A percentile compares a stretch with the other conserved stretches of the same genome.
These are phyloP conservation scores for Emergomyces orientalis DNA, from an alignment of 2,329 filamentous ascomycete species.

Conservation along the genomic window DNA sequence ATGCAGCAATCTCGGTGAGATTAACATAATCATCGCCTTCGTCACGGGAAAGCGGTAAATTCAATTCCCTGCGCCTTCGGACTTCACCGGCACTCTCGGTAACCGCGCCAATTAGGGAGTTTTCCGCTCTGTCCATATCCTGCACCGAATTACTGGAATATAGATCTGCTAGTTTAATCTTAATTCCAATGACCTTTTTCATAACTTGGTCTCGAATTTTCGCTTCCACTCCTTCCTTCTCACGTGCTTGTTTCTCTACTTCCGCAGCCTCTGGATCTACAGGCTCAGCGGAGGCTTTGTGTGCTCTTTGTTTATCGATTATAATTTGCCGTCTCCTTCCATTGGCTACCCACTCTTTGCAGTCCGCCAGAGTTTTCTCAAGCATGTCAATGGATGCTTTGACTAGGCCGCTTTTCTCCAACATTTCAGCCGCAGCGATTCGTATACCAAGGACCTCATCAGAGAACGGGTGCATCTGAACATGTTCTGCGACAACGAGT, in stretches of 20 bases:
- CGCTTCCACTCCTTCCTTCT: conserved; percentile 23
- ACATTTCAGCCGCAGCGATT: conserved; percentile 67
- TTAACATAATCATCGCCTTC: conserved; percentile 31
- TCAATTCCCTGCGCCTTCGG: conserved; percentile 55
- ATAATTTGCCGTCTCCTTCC: conserved; percentile 19
- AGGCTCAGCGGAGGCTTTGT: conserved; percentile 12
- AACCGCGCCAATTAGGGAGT: conserved; percentile 68
- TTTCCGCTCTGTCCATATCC: conserved; percentile 64
- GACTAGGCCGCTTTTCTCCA: conserved; percentile 66
- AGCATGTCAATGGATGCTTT: conserved; percentile 65
- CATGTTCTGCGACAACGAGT: conserved; percentile 60
- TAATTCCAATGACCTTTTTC: conserved; percentile 63
- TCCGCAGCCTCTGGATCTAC: conserved; percentile 16
- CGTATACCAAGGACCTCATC: conserved; percentile 87
- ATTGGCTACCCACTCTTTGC: conserved; percentile 37
- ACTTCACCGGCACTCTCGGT: conserved; percentile 70
- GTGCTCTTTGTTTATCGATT: conserved; percentile 13
- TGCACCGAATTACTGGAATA: conserved; percentile 70
- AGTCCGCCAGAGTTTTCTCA: conserved; percentile 65
- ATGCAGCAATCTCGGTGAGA: conserved; percentile 29
- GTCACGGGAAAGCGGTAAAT: conserved; percentile 53
- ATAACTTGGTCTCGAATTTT: conserved; percentile 44
- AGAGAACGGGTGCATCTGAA: conserved; percentile 76
- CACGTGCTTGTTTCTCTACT: conserved; percentile 14
- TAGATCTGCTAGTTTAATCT: conserved; percentile 74